Evolutionary conservation across 805 yeast genomes (phyloP), one percentile per base, ranked within the genome.

Genomic region (Kodamaea leandrae): DNA sequence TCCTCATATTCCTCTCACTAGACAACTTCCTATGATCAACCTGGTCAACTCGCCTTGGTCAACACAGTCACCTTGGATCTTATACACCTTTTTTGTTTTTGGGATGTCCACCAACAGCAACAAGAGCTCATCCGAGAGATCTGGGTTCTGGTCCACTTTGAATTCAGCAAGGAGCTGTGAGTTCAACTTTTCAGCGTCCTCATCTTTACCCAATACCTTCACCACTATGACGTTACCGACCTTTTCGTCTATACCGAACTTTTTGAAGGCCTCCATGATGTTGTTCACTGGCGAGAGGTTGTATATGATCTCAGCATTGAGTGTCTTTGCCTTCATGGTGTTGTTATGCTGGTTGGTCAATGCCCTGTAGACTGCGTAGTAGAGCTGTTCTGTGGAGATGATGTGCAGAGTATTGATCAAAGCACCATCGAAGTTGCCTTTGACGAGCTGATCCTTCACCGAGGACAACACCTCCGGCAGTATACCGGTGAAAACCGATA

Each of bases 221-320:
- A 84, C 54, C 8, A 74, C 78, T 3, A 83, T 54, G 5, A 85
- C 42, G 18, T 68, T 64, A 0, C 53, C 54, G 2, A 78, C 60
- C 3, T 65, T 63, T 23, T 72, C 74, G 39, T 78, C 76, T 13
- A 86, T 70, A 8, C 96, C 96, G 61, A 85, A 84, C 50, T 76
- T 70, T 47, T 73, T 77, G 47, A 86, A 66, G 1, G 88, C 82
- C 44, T 86, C 93, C 66, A 77, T 72, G 28, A 83, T 81, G 54
- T 83, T 85, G 50, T 79, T 81, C 6, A 78, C 72, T 2, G 91
- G 87, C 1, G 89, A 78, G 44, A 87, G 63, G 43, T 80, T 76
- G 53, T 82, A 76, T 17, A 86, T 74, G 28, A 83, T 68, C 53
- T 87, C 95, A 0, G 93, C 80, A 54, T 85, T 84, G 23, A 86